These are phyloP conservation scores for Xylaria bambusicola DNA, from an alignment of 495 filamentous ascomycete genomes.

Conservation along the genomic window DNA sequence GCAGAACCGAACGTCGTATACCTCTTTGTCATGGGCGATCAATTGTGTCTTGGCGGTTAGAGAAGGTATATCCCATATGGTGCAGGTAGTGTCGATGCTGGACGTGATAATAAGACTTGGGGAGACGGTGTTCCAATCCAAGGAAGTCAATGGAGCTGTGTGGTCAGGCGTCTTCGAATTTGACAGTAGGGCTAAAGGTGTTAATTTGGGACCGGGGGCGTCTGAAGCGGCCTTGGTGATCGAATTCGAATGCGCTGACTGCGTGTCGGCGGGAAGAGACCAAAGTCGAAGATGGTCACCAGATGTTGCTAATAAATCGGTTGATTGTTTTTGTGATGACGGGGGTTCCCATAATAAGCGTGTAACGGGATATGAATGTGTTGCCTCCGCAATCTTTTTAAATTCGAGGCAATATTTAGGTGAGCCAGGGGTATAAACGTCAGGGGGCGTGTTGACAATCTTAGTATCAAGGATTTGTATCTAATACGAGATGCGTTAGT, in stretches of 20 bases:
- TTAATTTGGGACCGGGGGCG: slow-evolving; percentile 76
- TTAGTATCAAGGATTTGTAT: slow-evolving; percentile 97
- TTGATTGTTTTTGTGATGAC: slow-evolving; percentile 94
- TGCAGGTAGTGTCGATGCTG: slow-evolving; percentile 98
- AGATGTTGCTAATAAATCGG: slow-evolving; percentile 93
- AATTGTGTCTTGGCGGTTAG: slow-evolving; percentile 97
- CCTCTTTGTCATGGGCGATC: slow-evolving; percentile 98
- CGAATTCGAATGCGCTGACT: slow-evolving; percentile 62
- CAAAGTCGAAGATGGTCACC: slow-evolving; percentile 95
- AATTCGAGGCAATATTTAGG: slow-evolving; percentile 81
- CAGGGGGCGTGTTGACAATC: slow-evolving; percentile 68
- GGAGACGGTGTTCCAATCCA: slow-evolving; percentile 97
- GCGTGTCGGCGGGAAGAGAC: slow-evolving; percentile 71
- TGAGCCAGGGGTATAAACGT: slow-evolving; percentile 69
- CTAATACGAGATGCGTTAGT: slow-evolving; percentile 45
- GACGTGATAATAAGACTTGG: slow-evolving; percentile 97
- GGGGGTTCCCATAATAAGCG: slow-evolving; percentile 96
- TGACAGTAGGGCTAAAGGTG: slow-evolving; percentile 87
- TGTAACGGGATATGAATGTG: slow-evolving; percentile 96
- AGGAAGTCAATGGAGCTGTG: slow-evolving; percentile 90
- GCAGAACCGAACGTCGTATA: slow-evolving; percentile 97
- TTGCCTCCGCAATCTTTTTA: slow-evolving; percentile 93
- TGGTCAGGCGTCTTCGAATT: slow-evolving; percentile 99
- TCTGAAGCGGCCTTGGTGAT: slow-evolving; percentile 72
- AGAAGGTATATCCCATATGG: slow-evolving; percentile 99